Evolutionary conservation across 805 yeast genomes (phyloP).

Genomic region (Ogataea methanolica): DNA sequence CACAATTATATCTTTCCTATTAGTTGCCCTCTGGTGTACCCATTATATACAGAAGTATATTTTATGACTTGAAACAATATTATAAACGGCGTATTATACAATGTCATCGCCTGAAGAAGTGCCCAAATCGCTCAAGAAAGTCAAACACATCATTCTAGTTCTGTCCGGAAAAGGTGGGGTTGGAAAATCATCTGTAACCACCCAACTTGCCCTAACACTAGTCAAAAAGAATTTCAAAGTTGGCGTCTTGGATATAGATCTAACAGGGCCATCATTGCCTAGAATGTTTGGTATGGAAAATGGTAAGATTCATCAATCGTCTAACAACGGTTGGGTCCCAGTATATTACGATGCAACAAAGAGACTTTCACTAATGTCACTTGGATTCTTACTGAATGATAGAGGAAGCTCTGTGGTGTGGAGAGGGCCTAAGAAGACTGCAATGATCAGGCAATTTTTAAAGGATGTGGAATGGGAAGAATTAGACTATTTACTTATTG

Average conservation of each 20-base stretch:
- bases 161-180: conserved; percentile 97
- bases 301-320: conserved; percentile 73
- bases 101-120: conserved; percentile 16
- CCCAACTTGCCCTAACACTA: conserved; percentile 84
- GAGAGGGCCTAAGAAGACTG: conserved; percentile 98
- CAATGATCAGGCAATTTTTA: conserved; percentile 92
- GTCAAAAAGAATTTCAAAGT: conserved; percentile 69
- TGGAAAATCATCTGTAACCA: conserved; percentile 93
- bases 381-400: conserved; percentile 81
- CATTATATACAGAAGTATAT: too few relatives aligned
- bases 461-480: conserved; percentile 89
- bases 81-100: not conserved
- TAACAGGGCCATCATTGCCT: conserved; percentile 96
- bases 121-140: conserved; percentile 33
- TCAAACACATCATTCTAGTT: conserved; percentile 75
- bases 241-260: conserved; percentile 93
- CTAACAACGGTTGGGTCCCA: conserved; percentile 94
- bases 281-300: conserved; percentile 91
- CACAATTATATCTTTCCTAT: too few relatives aligned
- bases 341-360: conserved; percentile 47
- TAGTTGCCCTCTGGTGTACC: too few relatives aligned
- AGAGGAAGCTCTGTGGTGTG: conserved; percentile 92
- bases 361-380: conserved; percentile 68
- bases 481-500: conserved; percentile 76
- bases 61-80: too few relatives aligned